Percentiles rank a stretch among this genome's conserved stretches.
Conservation (phyloP, 176 grass and related monocot genomes). For the Thinopyrum elongatum region DNA sequence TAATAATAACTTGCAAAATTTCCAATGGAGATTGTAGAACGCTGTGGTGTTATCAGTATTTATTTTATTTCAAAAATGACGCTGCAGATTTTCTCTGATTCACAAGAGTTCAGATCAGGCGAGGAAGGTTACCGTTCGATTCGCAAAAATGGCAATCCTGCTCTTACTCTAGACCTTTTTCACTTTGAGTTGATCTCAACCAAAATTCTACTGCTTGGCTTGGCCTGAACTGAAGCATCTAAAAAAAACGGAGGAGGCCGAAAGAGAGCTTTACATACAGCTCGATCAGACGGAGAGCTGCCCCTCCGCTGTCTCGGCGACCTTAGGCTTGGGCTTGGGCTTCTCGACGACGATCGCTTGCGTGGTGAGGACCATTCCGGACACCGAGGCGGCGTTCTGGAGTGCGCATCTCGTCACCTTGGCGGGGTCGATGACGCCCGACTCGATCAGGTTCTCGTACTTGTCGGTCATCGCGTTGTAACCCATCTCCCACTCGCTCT, state of each 20-base stretch:
- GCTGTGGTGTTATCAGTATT: neutral
- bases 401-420: constrained; percentile 62
- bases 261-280: neutral
- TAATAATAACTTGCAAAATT: neutral
- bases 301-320: constrained; percentile 29
- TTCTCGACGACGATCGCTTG: constrained; percentile 67
- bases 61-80: constrained; percentile 38
- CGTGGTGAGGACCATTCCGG: constrained; percentile 68
- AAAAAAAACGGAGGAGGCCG: neutral
- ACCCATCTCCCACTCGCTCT: constrained; percentile 42
- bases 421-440: constrained; percentile 56
- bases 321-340: constrained; percentile 40
- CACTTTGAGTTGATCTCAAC: neutral
- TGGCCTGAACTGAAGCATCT: constrained; percentile 21
- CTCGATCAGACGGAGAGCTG: constrained; percentile 17
- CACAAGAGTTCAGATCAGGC: constrained; percentile 13
- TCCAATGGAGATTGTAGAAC: neutral
- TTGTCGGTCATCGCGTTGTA: constrained; percentile 55
- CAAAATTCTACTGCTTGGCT: constrained; percentile 28
- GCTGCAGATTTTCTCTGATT: constrained; percentile 12
- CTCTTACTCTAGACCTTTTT: constrained; percentile 25
- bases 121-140: constrained; percentile 3
- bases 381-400: constrained; percentile 59
- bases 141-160: constrained; percentile 41
- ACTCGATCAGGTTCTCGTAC: constrained; percentile 58